phyloP scores from a whole-genome alignment of 176 grass and related monocot species.

The Paspalum notatum region DNA sequence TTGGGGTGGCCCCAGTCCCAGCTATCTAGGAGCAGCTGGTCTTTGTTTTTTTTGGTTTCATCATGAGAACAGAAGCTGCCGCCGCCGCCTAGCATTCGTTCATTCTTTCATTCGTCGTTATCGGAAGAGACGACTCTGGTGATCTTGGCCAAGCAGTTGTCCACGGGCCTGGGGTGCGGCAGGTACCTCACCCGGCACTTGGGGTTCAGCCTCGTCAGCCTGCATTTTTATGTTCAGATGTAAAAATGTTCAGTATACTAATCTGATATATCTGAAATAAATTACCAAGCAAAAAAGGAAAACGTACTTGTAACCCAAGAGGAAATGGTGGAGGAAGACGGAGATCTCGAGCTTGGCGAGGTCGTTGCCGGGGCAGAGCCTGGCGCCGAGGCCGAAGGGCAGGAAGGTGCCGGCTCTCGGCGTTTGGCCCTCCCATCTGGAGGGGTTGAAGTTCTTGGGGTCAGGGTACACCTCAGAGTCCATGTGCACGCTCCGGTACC shows the following conservation, averaged over 20 bases:
- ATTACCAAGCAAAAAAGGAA: no score
- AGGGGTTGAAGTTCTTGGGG: constrained; percentile 73
- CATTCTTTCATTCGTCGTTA: neutral
- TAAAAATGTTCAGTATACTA: no score
- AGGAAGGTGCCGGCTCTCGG: constrained; percentile 87
- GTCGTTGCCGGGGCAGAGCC: constrained; percentile 85
- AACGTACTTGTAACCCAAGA: constrained; percentile 85
- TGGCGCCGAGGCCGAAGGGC: constrained; percentile 64
- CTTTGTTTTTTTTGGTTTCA: no score
- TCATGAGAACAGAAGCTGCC: no score
- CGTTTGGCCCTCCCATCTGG: constrained; percentile 77
- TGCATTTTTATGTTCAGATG: neutral
- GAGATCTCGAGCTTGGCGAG: constrained; percentile 97
- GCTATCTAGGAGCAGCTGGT: no score
- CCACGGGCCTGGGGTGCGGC: constrained; percentile 80
- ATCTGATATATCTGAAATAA: no score
- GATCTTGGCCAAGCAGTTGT: constrained; percentile 81
- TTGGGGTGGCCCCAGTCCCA: no score
- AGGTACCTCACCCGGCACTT: constrained; percentile 56
- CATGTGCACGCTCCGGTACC: constrained; percentile 95
- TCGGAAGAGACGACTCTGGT: constrained; percentile 42
- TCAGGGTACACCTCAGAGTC: constrained; percentile 79
- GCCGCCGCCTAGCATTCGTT: neutral
- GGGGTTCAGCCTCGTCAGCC: constrained; percentile 61
- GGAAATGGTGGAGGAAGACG: constrained; percentile 94